Evolutionary conservation across 2,329 filamentous ascomycete genomes (phyloP), one percentile per base, ranked within the genome.

Genomic region (Sphaerulina populicola): DNA sequence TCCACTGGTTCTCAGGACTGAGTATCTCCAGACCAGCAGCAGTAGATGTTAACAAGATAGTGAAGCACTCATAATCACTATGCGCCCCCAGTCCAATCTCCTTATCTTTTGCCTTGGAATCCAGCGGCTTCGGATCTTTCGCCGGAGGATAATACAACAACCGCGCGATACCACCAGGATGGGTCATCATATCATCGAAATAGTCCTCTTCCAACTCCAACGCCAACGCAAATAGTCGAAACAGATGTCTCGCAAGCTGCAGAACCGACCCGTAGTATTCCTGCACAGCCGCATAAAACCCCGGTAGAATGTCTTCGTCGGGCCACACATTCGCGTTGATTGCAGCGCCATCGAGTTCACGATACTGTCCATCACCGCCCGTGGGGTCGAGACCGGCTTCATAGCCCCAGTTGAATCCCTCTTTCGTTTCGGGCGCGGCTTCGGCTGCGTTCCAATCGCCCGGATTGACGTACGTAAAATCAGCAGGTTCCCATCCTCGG

Each of bases 351-450:
- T 73, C 70, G 3, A 73, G 55, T 33, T 73, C 69, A 11, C 60
- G 57, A 54, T 72, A 72, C 51, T 63, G 51, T 4, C 70, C 70
- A 62, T 74, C 70, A 11, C 70, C 69, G 4, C 69, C 70, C 0
- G 60, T 67, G 1, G 59, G 62, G 49, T 72, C 71, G 5, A 73
- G 60, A 7, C 57, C 63, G 15, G 57, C 60, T 56, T 72, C 71
- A 49, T 74, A 73, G 6, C 68, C 66, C 59, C 67, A 72, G 45
- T 72, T 72, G 59, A 71, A 72, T 1, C 64, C 68, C 47, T 72
- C 68, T 50, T 72, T 72, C 0, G 66, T 67, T 57, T 73, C 70
- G 12, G 64, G 59, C 6, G 56, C 57, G 10, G 58, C 61, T 15
- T 57, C 55, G 11, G 52, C 52, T 9, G 47, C 46, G 30, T 43